Base-by-base conservation (phyloP, 2,329 filamentous ascomycete species). In the Fragosphaeria purpurea region DNA sequence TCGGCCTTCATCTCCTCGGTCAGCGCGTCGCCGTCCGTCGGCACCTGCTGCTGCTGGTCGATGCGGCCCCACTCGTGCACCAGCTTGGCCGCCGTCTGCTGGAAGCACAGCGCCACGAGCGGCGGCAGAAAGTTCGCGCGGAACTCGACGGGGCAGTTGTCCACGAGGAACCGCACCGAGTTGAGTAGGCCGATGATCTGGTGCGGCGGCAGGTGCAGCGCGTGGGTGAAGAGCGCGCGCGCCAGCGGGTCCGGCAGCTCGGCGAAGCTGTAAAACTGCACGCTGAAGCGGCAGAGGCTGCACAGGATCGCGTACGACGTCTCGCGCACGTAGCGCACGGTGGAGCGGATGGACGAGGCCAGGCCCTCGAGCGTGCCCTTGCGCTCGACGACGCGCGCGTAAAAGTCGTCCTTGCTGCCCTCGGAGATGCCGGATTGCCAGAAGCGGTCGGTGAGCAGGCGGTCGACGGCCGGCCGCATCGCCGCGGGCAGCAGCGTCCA, bases 1-100 rank as follows among this genome's bases (percentile, higher is more conserved):
- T 98, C 93, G 6, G 88, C 84, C 67, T 96, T 95, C 93, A 98
- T 98, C 69, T 98, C 93, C 58, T 96, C 89, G 1, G 86, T 87
- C 48, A 98, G 70, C 53, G 87, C 86, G 50, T 90, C 88, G 22
- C 83, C 83, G 4, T 83, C 83, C 1, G 83, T 77, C 41, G 78
- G 76, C 10, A 81, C 70, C 22, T 70, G 71, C 58, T 85, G 77
- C 55, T 80, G 71, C 55, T 76, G 70, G 62, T 83, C 79, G 52
- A 96, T 80, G 57, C 80, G 80, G 54, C 84, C 80, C 93, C 93
- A 98, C 64, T 97, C 91, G 0, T 78, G 74, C 37, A 81, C 86
- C 56, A 97, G 86, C 68, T 97, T 97, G 41, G 75, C 72, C 62
- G 97, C 88, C 65, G 96, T 84, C 59, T 93, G 88, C 53, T 79